These are phyloP conservation scores for Rhamnella rubrinervis DNA, from an alignment of 331 rosid species.

Conservation along the genomic window DNA sequence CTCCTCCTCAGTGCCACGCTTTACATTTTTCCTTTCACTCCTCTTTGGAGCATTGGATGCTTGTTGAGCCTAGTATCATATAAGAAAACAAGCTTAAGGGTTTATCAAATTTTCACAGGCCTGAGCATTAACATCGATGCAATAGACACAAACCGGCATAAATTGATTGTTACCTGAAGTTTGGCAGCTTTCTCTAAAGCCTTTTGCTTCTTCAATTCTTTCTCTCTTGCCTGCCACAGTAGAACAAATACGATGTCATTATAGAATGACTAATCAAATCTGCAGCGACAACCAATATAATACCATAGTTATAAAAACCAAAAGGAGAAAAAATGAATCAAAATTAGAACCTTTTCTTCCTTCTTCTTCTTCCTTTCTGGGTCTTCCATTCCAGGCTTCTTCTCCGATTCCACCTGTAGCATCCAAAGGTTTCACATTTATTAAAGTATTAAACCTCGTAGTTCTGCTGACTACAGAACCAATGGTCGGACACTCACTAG, in stretches of 20 bases:
- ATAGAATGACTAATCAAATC: not conserved
- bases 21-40: slow-evolving; percentile 68
- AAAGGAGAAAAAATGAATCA: not conserved
- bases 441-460: too few relatives aligned
- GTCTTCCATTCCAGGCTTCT: slow-evolving; percentile 62
- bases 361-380: slow-evolving; percentile 93
- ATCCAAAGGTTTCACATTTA: not conserved
- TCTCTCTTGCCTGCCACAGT: slow-evolving; percentile 80
- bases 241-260: too few relatives aligned
- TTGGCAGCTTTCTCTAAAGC: slow-evolving; percentile 72
- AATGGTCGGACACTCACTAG: not conserved
- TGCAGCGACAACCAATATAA: not conserved
- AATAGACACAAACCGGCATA: not conserved
- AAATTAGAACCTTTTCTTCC: slow-evolving; percentile 68
- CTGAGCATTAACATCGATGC: not conserved
- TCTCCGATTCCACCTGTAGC: slow-evolving; percentile 36
- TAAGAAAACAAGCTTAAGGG: not conserved
- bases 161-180: slow-evolving; percentile 48
- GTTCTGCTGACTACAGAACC: not conserved
- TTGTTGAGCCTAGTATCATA: slow-evolving; percentile 58
- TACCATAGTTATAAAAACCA: not conserved
- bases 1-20: slow-evolving; percentile 67
- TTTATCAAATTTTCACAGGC: not conserved
- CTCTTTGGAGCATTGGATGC: slow-evolving; percentile 56
- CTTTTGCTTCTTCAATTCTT: slow-evolving; percentile 78